Base-by-base conservation (phyloP, 257 asterid genomes). In the Solanum okadae region DNA sequence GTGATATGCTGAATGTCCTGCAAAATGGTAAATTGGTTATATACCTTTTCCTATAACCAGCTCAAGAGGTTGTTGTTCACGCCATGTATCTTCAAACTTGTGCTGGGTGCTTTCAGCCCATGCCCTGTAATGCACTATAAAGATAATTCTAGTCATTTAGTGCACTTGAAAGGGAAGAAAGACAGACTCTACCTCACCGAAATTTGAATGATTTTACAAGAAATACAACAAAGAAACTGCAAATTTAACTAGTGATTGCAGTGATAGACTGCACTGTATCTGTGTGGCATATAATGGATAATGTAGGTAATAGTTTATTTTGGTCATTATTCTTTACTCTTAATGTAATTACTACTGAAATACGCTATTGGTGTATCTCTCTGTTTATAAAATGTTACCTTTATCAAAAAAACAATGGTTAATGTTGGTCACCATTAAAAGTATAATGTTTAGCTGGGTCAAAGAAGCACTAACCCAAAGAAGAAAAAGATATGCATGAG, bases 11-110 rank as follows among this genome's bases (percentile, higher is more conserved):
- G 11, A 29, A 81, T 49, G 86, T 18, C 86, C 44, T 49, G 70
- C 86, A 49, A 46, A 18, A 31, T 49, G 13, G 84, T 86, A 85
- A 70, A 87, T 52, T 61, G 86, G 65, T 68, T 70, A 89, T 78
- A 63, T 88, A 97, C 99, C 99, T 97, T 97, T 97, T 88, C 99
- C 99, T 56, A 97, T 70, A 84, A 97, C 89, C 91, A 97, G 90
- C 94, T 97, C 99, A 87, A 96, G 93, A 46, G 98, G 99, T 88
- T 93, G 98, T 42, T 95, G 98, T 88, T 97, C 99, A 73, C 91
- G 96, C 99, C 99, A 96, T 85, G 99, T 96, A 88, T 97, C 99
- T 91, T 96, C 99, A 83, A 97, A 97, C 91, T 96, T 95, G 96
- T 96, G 98, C 46, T 89, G 93, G 85, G 98, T 95, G 91, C 94